Evolutionary conservation across 176 grass and related monocot species (phyloP).

Genomic region (Chrysopogon serrulatus): DNA sequence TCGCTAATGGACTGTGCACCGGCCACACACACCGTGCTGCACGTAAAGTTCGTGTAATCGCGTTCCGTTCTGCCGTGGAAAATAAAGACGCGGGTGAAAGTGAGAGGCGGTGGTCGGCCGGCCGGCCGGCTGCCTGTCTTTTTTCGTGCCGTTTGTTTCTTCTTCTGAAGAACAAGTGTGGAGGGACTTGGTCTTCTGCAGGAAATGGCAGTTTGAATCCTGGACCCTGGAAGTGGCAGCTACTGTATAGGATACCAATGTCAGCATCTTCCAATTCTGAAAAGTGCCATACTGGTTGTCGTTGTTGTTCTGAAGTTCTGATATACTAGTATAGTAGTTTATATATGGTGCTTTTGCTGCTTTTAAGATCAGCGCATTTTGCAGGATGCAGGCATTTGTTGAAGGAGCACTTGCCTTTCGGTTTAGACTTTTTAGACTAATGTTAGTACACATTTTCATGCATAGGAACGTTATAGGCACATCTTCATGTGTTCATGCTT

Average conservation of each 20-base stretch:
- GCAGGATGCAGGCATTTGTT: background rate
- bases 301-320: background rate
- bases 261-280: constrained; percentile 1
- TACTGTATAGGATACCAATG: background rate
- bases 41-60: background rate
- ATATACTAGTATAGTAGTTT: background rate
- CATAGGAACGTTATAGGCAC: background rate
- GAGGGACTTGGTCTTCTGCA: background rate
- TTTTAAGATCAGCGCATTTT: background rate
- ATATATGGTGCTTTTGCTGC: background rate
- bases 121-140: background rate
- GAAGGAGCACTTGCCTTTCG: background rate
- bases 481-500: background rate
- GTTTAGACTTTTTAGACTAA: background rate
- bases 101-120: background rate
- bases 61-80: background rate
- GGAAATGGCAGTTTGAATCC: background rate
- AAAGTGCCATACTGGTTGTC: constrained; percentile 15
- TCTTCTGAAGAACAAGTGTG: background rate
- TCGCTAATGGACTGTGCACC: background rate
- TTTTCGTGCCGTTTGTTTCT: constrained; percentile 1
- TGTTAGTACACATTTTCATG: background rate
- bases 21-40: background rate
- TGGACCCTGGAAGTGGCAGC: background rate
- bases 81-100: background rate